Percentiles rank a stretch among this genome's conserved stretches.
phyloP scores from a whole-genome alignment of 805 yeast species.

The Lachancea lanzarotensis region DNA sequence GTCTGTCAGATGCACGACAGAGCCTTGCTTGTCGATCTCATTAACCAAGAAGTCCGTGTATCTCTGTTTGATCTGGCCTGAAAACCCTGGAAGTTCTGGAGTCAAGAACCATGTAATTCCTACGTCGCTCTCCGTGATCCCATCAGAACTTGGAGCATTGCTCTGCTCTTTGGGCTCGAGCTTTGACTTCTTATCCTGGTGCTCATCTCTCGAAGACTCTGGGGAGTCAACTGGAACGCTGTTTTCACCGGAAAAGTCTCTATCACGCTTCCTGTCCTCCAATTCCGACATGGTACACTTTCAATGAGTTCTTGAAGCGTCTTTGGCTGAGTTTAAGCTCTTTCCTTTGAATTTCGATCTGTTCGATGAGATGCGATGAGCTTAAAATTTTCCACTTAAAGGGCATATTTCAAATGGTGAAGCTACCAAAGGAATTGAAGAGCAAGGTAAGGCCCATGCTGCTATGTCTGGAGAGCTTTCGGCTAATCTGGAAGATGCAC shows the following conservation, averaged over 20 bases:
- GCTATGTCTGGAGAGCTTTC: conserved; percentile 3
- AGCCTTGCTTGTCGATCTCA: conserved; percentile 65
- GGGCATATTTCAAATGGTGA: not conserved
- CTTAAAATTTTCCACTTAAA: conserved; percentile 2
- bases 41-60: conserved; percentile 92
- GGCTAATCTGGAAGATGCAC: conserved; percentile 14
- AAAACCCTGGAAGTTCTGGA: conserved; percentile 52
- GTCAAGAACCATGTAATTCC: conserved; percentile 75
- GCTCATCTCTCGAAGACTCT: not conserved
- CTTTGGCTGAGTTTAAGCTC: not conserved
- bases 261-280: conserved; percentile 1
- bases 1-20: conserved; percentile 70
- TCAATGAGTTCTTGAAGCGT: not conserved
- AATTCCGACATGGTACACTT: not conserved
- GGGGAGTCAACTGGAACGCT: not conserved
- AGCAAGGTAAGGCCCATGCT: not conserved
- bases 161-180: not conserved
- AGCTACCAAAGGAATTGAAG: not conserved
- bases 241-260: not conserved
- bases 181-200: conserved; percentile 3
- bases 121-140: conserved; percentile 58
- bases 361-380: conserved; percentile 3
- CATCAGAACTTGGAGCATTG: not conserved
- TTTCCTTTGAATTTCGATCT: not conserved
- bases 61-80: conserved; percentile 77